Evolutionary conservation across 2,329 filamentous ascomycete species (phyloP).

Genomic region (Stemphylium beticola): DNA sequence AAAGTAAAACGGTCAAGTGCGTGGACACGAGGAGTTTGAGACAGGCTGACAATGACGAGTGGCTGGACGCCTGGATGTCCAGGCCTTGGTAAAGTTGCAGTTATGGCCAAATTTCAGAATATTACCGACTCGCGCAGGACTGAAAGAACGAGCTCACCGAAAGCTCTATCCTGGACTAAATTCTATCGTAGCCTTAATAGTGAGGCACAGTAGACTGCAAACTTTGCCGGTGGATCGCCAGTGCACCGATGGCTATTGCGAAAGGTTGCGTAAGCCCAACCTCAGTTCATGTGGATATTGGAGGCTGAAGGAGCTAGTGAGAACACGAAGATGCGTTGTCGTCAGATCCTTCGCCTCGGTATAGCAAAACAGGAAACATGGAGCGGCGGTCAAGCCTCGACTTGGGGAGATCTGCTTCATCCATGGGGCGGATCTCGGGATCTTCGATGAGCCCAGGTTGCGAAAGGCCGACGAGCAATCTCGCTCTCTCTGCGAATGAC

Average conservation of each 20-base stretch:
- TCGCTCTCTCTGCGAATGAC: constrained; percentile 3
- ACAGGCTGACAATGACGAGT: constrained; percentile 25
- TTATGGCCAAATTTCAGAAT: background rate
- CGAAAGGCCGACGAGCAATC: background rate
- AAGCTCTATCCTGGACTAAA: too few species aligned
- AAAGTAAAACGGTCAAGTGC: constrained; percentile 25
- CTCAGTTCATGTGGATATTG: background rate
- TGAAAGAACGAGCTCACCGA: too few species aligned
- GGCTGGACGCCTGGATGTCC: constrained; percentile 1
- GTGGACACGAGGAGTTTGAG: constrained; percentile 4
- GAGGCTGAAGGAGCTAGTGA: background rate
- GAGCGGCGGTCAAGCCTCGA: constrained; percentile 3
- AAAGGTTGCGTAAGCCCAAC: constrained; percentile 5
- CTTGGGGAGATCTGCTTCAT: background rate
- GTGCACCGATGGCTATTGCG: background rate
- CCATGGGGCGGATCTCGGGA: constrained; percentile 3
- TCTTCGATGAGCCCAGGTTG: background rate
- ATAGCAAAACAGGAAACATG: constrained; percentile 4
- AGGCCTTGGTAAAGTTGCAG: background rate
- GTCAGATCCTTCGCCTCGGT: constrained; percentile 4
- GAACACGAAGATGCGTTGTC: constrained; percentile 10
- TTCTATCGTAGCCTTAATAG: too few species aligned
- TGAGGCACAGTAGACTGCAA: too few species aligned
- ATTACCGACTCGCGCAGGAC: background rate
- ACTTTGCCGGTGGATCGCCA: background rate